Evolutionary conservation across 2,329 filamentous ascomycete genomes (phyloP).

Genomic region (Ophiobolus disseminans): DNA sequence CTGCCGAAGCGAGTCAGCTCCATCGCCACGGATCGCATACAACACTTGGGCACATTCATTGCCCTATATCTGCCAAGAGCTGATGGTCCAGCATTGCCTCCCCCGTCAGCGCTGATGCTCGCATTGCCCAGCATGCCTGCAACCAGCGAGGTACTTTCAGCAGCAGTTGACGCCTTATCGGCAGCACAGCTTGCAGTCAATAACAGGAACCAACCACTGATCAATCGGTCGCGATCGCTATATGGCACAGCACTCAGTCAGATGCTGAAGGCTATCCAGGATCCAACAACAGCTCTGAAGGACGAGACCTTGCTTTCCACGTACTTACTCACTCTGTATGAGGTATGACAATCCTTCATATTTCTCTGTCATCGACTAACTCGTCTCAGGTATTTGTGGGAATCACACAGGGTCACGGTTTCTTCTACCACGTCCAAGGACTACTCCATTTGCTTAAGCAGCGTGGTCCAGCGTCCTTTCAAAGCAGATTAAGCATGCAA

Average conservation of each 20-base stretch:
- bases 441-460: conserved; percentile 40
- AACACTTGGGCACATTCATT: conserved; percentile 44
- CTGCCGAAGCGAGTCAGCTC: conserved; percentile 43
- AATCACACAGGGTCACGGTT: conserved; percentile 42
- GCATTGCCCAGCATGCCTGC: conserved; percentile 40
- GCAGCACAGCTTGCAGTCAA: conserved; percentile 45
- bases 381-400: conserved; percentile 42
- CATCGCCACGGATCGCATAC: conserved; percentile 44
- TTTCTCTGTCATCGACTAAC: background rate
- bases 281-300: conserved; percentile 32
- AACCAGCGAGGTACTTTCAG: conserved; percentile 37
- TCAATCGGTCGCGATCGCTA: conserved; percentile 44
- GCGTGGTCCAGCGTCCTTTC: conserved; percentile 42
- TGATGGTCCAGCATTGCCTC: conserved; percentile 39
- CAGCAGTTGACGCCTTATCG: conserved; percentile 44
- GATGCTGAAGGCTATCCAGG: conserved; percentile 40
- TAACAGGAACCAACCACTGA: conserved; percentile 36
- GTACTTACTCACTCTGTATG: conserved; percentile 45
- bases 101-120: conserved; percentile 46
- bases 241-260: conserved; percentile 44
- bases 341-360: conserved; percentile 20
- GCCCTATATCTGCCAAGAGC: conserved; percentile 39
- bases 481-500: conserved; percentile 37
- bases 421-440: conserved; percentile 48
- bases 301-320: conserved; percentile 47